Evolutionary conservation across 768 basidiomycete genomes (phyloP).

Genomic region (Leccinum pellstonianum): DNA sequence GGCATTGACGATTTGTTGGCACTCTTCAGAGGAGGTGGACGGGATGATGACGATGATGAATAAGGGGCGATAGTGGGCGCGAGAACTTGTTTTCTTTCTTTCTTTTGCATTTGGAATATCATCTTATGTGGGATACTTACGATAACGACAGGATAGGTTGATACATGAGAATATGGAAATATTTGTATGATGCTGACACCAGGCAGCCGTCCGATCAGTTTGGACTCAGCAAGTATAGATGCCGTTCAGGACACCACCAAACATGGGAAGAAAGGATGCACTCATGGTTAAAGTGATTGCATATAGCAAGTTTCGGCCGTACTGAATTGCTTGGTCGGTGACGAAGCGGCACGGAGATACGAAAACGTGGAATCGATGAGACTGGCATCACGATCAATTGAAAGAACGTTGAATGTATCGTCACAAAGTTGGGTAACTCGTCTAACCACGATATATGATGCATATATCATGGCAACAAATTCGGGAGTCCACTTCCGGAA

Average conservation of each 20-base stretch:
- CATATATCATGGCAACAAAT: not conserved
- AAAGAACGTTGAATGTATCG: not conserved
- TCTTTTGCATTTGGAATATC: not conserved
- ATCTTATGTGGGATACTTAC: not conserved
- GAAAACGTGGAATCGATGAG: not conserved
- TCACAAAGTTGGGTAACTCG: not conserved
- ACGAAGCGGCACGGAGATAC: not conserved
- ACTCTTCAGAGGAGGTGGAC: constrained; percentile 61
- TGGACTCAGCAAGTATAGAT: not conserved
- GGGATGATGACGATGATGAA: constrained; percentile 55
- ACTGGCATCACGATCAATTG: not conserved
- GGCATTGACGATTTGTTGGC: constrained; percentile 84
- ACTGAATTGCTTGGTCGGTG: not conserved
- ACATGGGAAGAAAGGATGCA: not conserved
- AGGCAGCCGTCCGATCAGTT: not conserved
- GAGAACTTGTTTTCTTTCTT: not conserved
- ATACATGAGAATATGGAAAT: not conserved
- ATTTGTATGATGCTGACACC: not conserved
- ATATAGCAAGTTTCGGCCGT: not conserved
- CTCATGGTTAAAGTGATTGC: not conserved
- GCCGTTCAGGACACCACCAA: not conserved
- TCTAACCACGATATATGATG: not conserved
- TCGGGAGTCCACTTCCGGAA: not conserved
- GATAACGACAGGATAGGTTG: not conserved
- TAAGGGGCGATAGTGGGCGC: not conserved